A percentile compares a stretch with the other conserved stretches of the same genome.
Conservation (phyloP, 2,329 filamentous ascomycete genomes). For the Curvularia lunata region DNA sequence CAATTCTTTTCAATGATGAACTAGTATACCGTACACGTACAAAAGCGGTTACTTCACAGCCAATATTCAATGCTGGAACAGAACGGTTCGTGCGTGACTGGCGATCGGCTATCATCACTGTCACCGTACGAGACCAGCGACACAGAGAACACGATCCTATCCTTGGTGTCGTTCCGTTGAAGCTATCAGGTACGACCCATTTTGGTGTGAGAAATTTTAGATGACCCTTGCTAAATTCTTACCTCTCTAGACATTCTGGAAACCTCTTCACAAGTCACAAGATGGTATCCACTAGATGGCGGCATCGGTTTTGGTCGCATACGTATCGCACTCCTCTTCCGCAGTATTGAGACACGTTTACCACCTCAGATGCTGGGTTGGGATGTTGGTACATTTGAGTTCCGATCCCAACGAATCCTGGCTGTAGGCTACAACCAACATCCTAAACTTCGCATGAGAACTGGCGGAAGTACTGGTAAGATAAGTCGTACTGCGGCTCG, state of each 20-base stretch:
- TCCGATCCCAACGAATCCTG: constrained; percentile 72
- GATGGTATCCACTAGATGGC: constrained; percentile 96
- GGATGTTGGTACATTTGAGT: constrained; percentile 95
- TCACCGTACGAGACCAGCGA: constrained; percentile 86
- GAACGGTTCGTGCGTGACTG: constrained; percentile 94
- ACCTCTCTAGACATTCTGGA: constrained; percentile 71
- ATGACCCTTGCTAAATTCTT: neutral
- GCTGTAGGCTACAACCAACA: constrained; percentile 67
- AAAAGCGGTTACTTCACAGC: constrained; percentile 91
- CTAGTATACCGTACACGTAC: constrained; percentile 90
- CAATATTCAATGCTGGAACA: constrained; percentile 96
- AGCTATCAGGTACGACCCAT: constrained; percentile 61
- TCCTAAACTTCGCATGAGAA: constrained; percentile 76
- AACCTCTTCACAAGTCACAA: constrained; percentile 82
- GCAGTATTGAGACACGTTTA: constrained; percentile 83
- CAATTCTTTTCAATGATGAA: constrained; percentile 87
- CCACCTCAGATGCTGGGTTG: constrained; percentile 88
- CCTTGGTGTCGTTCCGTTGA: constrained; percentile 87
- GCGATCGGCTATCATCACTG: constrained; percentile 83
- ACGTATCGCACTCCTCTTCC: constrained; percentile 87
- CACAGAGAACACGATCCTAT: constrained; percentile 95
- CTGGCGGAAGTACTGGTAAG: constrained; percentile 79
- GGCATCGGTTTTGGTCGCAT: constrained; percentile 89
- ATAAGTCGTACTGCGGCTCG: constrained; percentile 69
- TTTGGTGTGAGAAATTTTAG: neutral